Evolutionary conservation across 805 yeast genomes (phyloP), one percentile per base, ranked within the genome.

Genomic region (Ogataea methanolica): DNA sequence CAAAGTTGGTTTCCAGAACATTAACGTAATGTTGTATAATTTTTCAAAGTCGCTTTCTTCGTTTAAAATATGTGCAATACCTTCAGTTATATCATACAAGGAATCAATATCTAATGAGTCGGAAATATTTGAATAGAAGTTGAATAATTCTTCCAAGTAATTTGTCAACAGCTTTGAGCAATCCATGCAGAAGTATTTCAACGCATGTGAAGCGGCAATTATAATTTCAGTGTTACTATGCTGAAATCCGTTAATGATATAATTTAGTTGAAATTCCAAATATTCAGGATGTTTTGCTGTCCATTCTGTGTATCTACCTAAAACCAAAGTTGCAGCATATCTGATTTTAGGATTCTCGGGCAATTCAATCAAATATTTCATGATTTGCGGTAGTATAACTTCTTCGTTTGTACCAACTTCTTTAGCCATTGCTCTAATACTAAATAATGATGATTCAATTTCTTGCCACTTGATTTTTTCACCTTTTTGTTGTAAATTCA

Each of bases 221-320:
- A 85, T 72, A 31, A 88, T 61, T 35, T 57, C 49, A n/a, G 11
- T 21, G 15, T 42, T 60, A 29, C 35, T 23, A 40, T 60, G 61
- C 47, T 72, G 69, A 58, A 89, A 85, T 0, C 97, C 96, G 50
- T 73, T 75, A 47, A 85, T 85, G 53, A 95, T 88, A 63, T 90
- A 94, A 52, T 85, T 82, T 48, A 94, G 74, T 65, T 91, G 96
- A 42, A 82, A 76, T 65, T 88, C 94, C 50, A 95, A 72, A 57
- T 74, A 85, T 51, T 86, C 84, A 5, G 96, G 90, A 66, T 94
- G 95, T 55, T 80, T 76, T 4, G 90, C 72, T 0, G 98, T 88
- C 97, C 99, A 94, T 68, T 86, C 89, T 2, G 98, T 88, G 65
- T 94, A 94, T 58, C 99, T 76, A n/a, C 99, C 98, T 37, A 94